Evolutionary conservation across 495 filamentous ascomycete genomes (phyloP), one percentile per base, ranked within the genome.

Genomic region (Neurospora sp.): DNA sequence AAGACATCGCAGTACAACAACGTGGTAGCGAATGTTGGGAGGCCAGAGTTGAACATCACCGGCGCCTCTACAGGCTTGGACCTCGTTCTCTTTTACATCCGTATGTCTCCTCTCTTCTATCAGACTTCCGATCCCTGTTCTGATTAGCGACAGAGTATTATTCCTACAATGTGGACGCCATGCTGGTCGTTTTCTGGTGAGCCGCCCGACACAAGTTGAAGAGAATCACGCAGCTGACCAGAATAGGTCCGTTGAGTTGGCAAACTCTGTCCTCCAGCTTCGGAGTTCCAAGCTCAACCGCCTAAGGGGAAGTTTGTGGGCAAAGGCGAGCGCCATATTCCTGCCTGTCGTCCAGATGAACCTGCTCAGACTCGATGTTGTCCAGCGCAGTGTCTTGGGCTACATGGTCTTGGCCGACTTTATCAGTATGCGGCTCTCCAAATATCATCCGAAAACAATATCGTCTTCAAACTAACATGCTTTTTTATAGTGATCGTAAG

Each of bases 151-250:
- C 75, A 85, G 84, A 85, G 74, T 87, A 84, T 68, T 87, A 85
- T 68, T 81, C 77, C 7, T 87, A 87, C 75, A 86, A 85, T 78
- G 83, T 83, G 18, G 83, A 85, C 71, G 77, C 82, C n/a, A 73
- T 85, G 72, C 78, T 85, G 18, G 79, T 85, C 3, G 73, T 85
- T 8, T 87, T 84, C 71, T 87, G 85, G 81, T 80, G 72, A 38
- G 78, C 71, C 61, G 18, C 44, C 16, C 73, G 31, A 41, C 42
- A 72, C 59, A 35, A 73, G 16, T 70, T n/a, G 14, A 16, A 3
- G 53, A 39, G 40, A 40, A n/a, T 27, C 27, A 22, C 10, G 20
- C 3, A 20, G 44, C 40, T 61, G 20, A 74, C 70, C 37, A 35
- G 31, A 59, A 53, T n/a, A 84, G 82, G 84, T 78, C 84, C 18